These are phyloP conservation scores for Lodderomyces jiufengensis DNA, from an alignment of 1,139 yeast species.

Conservation along the genomic window DNA sequence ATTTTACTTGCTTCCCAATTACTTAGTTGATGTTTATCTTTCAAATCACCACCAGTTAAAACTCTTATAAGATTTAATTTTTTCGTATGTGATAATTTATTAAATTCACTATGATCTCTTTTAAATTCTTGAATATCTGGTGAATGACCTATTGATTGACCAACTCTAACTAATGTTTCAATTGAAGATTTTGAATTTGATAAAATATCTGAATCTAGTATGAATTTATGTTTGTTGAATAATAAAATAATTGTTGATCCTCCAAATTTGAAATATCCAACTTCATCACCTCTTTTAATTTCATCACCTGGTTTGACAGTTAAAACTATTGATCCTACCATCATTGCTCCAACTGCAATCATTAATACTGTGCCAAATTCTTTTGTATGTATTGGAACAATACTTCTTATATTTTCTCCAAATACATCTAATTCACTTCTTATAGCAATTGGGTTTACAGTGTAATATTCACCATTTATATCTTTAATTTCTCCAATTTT, in stretches of 20 bases:
- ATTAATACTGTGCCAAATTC: conserved; percentile 74
- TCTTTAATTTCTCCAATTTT: conserved; percentile 57
- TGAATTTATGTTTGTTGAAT: conserved; percentile 30
- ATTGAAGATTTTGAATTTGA: conserved; percentile 64
- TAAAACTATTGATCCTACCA: conserved; percentile 89
- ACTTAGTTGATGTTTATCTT: conserved; percentile 27
- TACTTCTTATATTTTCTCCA: conserved; percentile 82
- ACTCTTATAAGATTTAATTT: conserved; percentile 56
- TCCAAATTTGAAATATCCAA: conserved; percentile 94
- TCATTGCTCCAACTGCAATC: conserved; percentile 95
- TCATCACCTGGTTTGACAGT: conserved; percentile 61
- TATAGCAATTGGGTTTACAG: conserved; percentile 97
- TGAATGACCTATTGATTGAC: conserved; percentile 86
- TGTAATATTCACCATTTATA: conserved; percentile 88
- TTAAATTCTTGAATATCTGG: conserved; percentile 47
- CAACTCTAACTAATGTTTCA: conserved; percentile 84
- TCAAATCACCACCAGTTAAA: conserved; percentile 54
- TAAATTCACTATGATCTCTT: conserved; percentile 46
- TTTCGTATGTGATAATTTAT: conserved; percentile 45
- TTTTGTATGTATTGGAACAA: conserved; percentile 71
- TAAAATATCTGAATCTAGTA: conserved; percentile 71
- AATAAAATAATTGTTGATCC: conserved; percentile 81
- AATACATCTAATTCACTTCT: conserved; percentile 85
- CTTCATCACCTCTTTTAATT: conserved; percentile 70
- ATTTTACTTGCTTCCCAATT: conserved; percentile 38